Evolutionary conservation across 192 early-diverging fungal species (phyloP).

Genomic region (Lobosporangium transversale): DNA sequence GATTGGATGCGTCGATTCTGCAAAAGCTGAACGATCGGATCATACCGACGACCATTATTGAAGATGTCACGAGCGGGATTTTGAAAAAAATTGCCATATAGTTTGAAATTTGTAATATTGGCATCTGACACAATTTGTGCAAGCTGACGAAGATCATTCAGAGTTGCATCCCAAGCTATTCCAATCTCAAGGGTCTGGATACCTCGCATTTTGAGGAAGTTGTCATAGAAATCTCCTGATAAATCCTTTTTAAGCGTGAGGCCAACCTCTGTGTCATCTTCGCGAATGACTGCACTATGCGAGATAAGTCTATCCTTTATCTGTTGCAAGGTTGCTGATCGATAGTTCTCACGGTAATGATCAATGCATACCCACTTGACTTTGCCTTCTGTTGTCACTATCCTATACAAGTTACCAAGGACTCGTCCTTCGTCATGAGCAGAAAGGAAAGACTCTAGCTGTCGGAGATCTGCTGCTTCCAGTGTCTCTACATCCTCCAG

Average conservation of each 20-base stretch:
- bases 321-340: not conserved
- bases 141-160: conserved; percentile 1
- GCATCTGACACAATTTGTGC: not conserved
- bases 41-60: conserved; percentile 3
- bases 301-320: not conserved
- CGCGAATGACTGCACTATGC: not conserved
- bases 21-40: conserved; percentile 14
- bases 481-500: not conserved
- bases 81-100: not conserved
- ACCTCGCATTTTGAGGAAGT: not conserved
- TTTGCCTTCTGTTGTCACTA: conserved; percentile 3
- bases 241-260: not conserved
- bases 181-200: conserved; percentile 5
- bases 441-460: conserved; percentile 6
- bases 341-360: conserved; percentile 17
- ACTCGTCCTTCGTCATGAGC: not conserved
- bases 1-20: conserved; percentile 3
- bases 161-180: conserved; percentile 1
- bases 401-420: conserved; percentile 15
- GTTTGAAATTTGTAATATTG: not conserved
- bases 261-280: not conserved
- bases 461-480: conserved; percentile 15
- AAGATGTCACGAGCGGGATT: not conserved
- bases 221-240: conserved; percentile 12
- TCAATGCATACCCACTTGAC: conserved; percentile 26